Conservation (phyloP, 2,329 filamentous ascomycete species). For the Xylariomycetidae sp. region DNA sequence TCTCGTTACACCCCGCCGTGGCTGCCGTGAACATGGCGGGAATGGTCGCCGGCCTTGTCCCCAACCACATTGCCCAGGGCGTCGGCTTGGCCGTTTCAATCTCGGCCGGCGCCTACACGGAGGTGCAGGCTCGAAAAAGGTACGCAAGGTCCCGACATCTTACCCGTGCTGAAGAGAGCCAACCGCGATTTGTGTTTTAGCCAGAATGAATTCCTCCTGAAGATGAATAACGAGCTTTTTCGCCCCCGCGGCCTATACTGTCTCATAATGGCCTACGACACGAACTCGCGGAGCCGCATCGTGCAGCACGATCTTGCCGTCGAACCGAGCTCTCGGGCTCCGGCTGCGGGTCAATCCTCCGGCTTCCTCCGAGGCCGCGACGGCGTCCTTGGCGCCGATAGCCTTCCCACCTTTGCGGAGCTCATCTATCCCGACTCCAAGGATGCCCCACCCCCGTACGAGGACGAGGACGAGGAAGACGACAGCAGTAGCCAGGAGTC, state of each 20-base stretch:
- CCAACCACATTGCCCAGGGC: slow-evolving; percentile 2
- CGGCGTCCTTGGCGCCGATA: slow-evolving; percentile 8
- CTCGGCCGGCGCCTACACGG: slow-evolving; percentile 7
- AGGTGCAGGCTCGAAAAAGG: slow-evolving; percentile 10
- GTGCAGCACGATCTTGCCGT: slow-evolving; percentile 2
- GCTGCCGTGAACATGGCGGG: slow-evolving; percentile 10
- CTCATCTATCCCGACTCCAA: slow-evolving; percentile 1
- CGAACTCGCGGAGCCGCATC: slow-evolving; percentile 3
- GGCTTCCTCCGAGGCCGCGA: slow-evolving; percentile 4
- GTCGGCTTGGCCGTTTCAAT: slow-evolving; percentile 7
- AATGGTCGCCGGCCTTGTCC: slow-evolving; percentile 5
- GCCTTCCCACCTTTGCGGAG: slow-evolving; percentile 4
- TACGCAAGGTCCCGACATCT: background rate
- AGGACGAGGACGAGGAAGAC: background rate
- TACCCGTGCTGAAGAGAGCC: background rate
- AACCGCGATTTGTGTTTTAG: slow-evolving; percentile 1
- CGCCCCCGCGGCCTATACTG: slow-evolving; percentile 19
- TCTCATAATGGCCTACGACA: slow-evolving; percentile 17
- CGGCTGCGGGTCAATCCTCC: slow-evolving; percentile 2
- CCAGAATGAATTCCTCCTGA: slow-evolving; percentile 15
- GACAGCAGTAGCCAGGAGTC: background rate
- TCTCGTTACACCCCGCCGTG: slow-evolving; percentile 4
- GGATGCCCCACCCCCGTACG: background rate
- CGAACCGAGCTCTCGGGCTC: background rate
- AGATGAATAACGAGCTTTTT: slow-evolving; percentile 22